phyloP scores from a whole-genome alignment of 345 rosid species.

The Aquilaria yunnanensis region DNA sequence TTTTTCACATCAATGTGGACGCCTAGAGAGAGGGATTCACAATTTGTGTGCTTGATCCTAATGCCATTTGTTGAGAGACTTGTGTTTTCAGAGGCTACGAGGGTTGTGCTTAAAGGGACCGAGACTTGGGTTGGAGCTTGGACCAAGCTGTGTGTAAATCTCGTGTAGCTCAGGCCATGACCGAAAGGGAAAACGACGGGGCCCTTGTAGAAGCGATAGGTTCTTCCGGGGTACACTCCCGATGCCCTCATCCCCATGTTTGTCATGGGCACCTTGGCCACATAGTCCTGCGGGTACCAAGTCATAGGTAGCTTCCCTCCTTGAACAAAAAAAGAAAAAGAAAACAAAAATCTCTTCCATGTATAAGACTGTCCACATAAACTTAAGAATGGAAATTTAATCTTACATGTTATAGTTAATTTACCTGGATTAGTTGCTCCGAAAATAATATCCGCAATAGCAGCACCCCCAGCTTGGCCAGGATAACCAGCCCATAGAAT shows the following conservation, averaged over 20 bases:
- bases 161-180: slow-evolving; percentile 66
- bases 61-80: slow-evolving; percentile 24
- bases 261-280: slow-evolving; percentile 78
- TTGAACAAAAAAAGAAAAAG: slow-evolving; percentile 9
- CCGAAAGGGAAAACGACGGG: slow-evolving; percentile 86
- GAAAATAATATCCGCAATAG: slow-evolving; percentile 70
- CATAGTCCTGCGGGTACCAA: slow-evolving; percentile 83
- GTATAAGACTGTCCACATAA: neutral
- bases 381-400: neutral
- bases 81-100: slow-evolving; percentile 27
- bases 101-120: slow-evolving; percentile 31
- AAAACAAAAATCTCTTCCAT: too few species aligned
- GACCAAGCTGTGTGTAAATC: slow-evolving; percentile 36
- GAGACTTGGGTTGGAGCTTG: slow-evolving; percentile 39
- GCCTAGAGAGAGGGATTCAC: slow-evolving; percentile 31
- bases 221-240: slow-evolving; percentile 80
- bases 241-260: slow-evolving; percentile 71
- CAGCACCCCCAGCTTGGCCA: slow-evolving; percentile 92
- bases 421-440: slow-evolving; percentile 81
- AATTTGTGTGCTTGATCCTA: slow-evolving; percentile 50
- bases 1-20: slow-evolving; percentile 60
- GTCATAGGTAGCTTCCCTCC: slow-evolving; percentile 96
- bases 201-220: slow-evolving; percentile 91
- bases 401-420: neutral
- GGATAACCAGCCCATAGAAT: slow-evolving; percentile 99